These are phyloP conservation scores for Eucalyptus pauciflora DNA, from an alignment of 345 rosid genomes.

Conservation along the genomic window DNA sequence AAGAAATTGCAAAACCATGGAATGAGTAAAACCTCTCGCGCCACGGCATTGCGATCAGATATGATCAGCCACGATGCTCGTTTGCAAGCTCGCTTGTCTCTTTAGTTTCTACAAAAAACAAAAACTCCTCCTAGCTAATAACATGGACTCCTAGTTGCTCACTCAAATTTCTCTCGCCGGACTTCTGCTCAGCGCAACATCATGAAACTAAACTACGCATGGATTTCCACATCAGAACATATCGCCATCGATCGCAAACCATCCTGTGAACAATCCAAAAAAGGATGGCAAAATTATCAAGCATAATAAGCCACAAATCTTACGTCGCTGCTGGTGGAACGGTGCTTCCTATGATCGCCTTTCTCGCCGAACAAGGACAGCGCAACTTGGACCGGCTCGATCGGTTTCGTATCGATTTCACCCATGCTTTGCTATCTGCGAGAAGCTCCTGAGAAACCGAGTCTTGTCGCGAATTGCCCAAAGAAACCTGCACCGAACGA, in stretches of 20 bases:
- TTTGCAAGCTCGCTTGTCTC: background rate
- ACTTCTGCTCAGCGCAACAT: background rate
- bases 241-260: background rate
- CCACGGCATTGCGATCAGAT: background rate
- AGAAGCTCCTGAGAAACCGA: background rate
- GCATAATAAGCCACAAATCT: background rate
- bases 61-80: background rate
- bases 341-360: conserved; percentile 10
- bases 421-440: conserved; percentile 4
- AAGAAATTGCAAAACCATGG: background rate
- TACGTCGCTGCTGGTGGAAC: conserved; percentile 10
- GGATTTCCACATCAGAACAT: background rate
- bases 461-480: background rate
- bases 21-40: background rate
- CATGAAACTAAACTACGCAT: background rate
- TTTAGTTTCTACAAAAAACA: background rate
- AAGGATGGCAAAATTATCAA: background rate
- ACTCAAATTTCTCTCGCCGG: background rate
- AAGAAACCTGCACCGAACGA: background rate
- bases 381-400: conserved; percentile 43
- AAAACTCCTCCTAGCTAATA: background rate
- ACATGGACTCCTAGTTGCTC: background rate
- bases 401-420: conserved; percentile 42
- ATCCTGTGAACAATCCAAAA: background rate
- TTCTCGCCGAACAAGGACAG: conserved; percentile 21